phyloP scores from a whole-genome alignment of 2,329 filamentous ascomycete species.

The Fusarium redolens region DNA sequence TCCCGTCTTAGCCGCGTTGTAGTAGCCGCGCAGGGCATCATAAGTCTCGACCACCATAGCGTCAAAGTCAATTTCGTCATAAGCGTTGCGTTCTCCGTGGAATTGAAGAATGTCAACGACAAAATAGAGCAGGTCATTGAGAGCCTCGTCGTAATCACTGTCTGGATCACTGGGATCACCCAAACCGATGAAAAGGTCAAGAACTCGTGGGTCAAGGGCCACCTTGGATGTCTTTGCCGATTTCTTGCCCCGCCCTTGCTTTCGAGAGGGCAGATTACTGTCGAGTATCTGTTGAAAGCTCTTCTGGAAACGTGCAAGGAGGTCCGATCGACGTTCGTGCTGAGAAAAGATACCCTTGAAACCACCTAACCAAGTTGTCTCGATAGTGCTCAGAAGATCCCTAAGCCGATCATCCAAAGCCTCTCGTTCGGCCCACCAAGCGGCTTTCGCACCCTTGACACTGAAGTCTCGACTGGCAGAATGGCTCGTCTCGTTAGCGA shows the following conservation, averaged over 20 bases:
- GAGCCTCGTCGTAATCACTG: constrained; percentile 82
- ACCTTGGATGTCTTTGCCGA: constrained; percentile 56
- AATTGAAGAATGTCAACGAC: constrained; percentile 97
- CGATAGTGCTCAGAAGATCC: constrained; percentile 84
- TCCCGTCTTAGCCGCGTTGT: constrained; percentile 61
- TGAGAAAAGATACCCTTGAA: constrained; percentile 95
- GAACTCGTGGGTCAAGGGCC: constrained; percentile 69
- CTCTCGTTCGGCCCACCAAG: constrained; percentile 92
- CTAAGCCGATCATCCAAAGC: constrained; percentile 80
- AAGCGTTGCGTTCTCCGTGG: constrained; percentile 94
- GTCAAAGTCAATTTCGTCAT: constrained; percentile 98
- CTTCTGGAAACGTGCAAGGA: constrained; percentile 80
- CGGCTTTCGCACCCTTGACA: constrained; percentile 78
- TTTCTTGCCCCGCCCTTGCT: constrained; percentile 68
- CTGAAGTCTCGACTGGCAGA: constrained; percentile 72
- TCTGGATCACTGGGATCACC: constrained; percentile 76
- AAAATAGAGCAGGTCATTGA: constrained; percentile 96
- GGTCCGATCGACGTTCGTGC: constrained; percentile 68
- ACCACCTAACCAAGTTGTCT: constrained; percentile 93
- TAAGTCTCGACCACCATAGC: constrained; percentile 87
- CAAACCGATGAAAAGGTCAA: constrained; percentile 90
- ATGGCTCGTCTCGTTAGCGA: constrained; percentile 87
- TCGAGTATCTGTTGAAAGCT: constrained; percentile 83
- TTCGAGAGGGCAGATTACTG: constrained; percentile 86
- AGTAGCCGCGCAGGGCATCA: constrained; percentile 84